These are phyloP conservation scores for Hippophae rhamnoides DNA, from an alignment of 306 rosid genomes.

Conservation along the genomic window DNA sequence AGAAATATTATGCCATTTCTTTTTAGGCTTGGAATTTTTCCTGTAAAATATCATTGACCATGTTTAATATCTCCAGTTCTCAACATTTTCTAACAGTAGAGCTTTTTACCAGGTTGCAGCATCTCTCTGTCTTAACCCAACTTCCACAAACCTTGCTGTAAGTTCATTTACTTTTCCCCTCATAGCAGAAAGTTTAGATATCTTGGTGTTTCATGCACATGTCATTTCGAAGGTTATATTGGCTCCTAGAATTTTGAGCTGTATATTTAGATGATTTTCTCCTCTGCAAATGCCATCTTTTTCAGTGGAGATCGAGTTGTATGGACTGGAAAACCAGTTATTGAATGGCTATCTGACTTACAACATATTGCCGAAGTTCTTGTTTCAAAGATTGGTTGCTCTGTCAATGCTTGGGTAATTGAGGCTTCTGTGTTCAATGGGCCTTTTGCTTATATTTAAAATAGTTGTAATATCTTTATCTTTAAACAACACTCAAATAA, in stretches of 20 bases:
- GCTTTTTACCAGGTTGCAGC: conserved; percentile 56
- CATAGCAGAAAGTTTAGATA: not conserved
- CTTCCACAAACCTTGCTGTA: conserved; percentile 38
- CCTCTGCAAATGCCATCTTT: conserved; percentile 56
- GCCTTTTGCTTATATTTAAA: conserved; percentile 38
- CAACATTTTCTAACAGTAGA: conserved; percentile 13
- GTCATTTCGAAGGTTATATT: not conserved
- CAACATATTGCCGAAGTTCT: conserved; percentile 59
- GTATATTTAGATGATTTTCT: not conserved
- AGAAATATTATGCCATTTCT: too few species aligned
- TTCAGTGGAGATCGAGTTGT: conserved; percentile 72
- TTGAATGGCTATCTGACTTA: conserved; percentile 60
- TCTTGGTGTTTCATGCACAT: not conserved
- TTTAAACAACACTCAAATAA: too few species aligned
- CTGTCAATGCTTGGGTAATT: conserved; percentile 69
- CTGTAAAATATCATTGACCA: too few species aligned
- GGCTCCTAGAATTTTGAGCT: not conserved
- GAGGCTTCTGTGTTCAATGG: conserved; percentile 72
- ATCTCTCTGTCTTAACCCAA: conserved; percentile 59
- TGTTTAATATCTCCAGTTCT: not conserved
- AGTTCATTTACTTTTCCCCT: conserved; percentile 19
- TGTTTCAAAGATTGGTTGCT: conserved; percentile 61
- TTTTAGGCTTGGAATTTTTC: too few species aligned
- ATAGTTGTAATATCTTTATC: too few species aligned
- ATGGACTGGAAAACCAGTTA: conserved; percentile 59